These are phyloP conservation scores for Sporothrix protearum DNA, from an alignment of 2,329 filamentous ascomycete species.

Conservation along the genomic window DNA sequence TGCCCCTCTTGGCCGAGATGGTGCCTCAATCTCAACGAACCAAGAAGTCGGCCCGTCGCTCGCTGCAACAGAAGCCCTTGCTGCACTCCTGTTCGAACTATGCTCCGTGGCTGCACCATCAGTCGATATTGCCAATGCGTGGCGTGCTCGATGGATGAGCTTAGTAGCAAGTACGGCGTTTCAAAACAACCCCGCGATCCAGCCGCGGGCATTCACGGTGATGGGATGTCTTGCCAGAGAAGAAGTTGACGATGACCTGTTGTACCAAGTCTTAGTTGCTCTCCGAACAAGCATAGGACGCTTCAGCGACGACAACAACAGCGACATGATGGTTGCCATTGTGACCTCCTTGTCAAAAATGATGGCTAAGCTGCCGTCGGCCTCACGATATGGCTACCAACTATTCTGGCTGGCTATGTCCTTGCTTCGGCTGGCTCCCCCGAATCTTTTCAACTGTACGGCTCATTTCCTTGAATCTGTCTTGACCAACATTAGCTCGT, in stretches of 20 bases:
- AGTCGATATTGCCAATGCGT: conserved; percentile 62
- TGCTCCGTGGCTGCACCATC: conserved; percentile 62
- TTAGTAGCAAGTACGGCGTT: conserved; percentile 69
- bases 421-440: conserved; percentile 60
- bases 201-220: conserved; percentile 65
- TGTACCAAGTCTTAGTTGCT: conserved; percentile 68
- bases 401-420: conserved; percentile 69
- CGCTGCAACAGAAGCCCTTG: conserved; percentile 58
- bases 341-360: conserved; percentile 66
- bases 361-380: conserved; percentile 64
- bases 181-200: conserved; percentile 68
- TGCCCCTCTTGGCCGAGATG: conserved; percentile 47
- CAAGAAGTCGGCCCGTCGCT: conserved; percentile 53
- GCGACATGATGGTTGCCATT: conserved; percentile 66
- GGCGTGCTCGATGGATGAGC: conserved; percentile 71
- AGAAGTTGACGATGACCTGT: conserved; percentile 66
- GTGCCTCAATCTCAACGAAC: conserved; percentile 51
- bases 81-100: conserved; percentile 60
- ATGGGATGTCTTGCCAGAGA: conserved; percentile 70
- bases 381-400: conserved; percentile 65
- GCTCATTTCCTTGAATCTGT: conserved; percentile 63
- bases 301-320: conserved; percentile 53
- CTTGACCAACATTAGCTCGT: conserved; percentile 59
- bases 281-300: conserved; percentile 62
- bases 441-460: conserved; percentile 61